Evolutionary conservation across 495 filamentous ascomycete species (phyloP).

Genomic region (Lepidopterella palustris): DNA sequence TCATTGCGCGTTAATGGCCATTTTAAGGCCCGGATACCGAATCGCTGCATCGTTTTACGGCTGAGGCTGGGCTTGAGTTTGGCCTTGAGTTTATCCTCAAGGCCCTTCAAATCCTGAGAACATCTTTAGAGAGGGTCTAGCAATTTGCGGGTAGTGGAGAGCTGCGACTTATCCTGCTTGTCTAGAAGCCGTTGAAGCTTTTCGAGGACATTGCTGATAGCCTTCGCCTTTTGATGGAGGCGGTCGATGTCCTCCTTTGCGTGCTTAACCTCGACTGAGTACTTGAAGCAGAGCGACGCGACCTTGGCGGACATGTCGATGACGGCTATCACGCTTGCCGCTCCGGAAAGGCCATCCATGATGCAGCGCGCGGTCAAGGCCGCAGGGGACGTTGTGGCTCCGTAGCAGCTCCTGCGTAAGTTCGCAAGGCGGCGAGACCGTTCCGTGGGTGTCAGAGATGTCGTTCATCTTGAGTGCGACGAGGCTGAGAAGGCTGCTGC

Average conservation of each 20-base stretch:
- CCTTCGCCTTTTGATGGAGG: not conserved
- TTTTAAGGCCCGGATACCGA: too few relatives aligned
- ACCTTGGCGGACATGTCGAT: not conserved
- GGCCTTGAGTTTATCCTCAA: too few relatives aligned
- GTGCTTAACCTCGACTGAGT: not conserved
- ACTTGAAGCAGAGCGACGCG: not conserved
- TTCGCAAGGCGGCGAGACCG: slow-evolving; percentile 1
- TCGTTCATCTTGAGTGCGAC: not conserved
- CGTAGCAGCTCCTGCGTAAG: not conserved
- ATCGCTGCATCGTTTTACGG: too few relatives aligned
- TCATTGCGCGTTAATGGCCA: too few relatives aligned
- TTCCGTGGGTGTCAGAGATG: slow-evolving; percentile 4
- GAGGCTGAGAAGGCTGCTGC: not conserved
- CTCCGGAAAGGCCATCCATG: not conserved
- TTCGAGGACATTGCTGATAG: not conserved
- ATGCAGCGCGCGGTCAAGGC: not conserved
- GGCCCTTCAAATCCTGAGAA: too few relatives aligned
- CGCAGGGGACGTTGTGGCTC: too few relatives aligned
- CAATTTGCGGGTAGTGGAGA: not conserved
- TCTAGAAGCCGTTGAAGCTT: not conserved
- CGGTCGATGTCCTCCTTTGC: not conserved
- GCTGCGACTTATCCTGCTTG: not conserved
- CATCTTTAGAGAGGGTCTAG: not conserved
- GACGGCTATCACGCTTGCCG: not conserved
- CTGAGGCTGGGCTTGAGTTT: too few relatives aligned